Conservation (phyloP, 441 rosid species). For the Populus hybrid region DNA sequence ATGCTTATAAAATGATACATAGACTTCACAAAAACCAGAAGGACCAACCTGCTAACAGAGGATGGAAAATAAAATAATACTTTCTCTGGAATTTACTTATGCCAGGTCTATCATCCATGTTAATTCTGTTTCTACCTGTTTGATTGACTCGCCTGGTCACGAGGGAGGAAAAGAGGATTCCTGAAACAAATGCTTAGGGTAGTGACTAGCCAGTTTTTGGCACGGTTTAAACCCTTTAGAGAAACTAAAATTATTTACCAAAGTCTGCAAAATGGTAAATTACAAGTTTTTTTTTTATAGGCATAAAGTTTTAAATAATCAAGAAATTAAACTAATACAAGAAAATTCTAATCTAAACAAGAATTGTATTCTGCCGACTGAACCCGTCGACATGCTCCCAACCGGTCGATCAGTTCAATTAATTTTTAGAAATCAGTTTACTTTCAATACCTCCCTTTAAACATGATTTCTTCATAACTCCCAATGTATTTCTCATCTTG, state of each 20-base stretch:
- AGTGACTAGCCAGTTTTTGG: slow-evolving; percentile 43
- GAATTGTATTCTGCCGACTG: too few species aligned
- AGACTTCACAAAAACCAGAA: background rate
- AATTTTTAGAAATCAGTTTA: too few species aligned
- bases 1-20: too few species aligned
- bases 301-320: too few species aligned
- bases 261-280: slow-evolving; percentile 39
- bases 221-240: slow-evolving; percentile 41
- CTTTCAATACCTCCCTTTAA: too few species aligned
- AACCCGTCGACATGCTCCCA: too few species aligned
- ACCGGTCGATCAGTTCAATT: too few species aligned
- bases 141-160: background rate
- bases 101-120: background rate
- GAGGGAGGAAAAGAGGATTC: slow-evolving; percentile 48
- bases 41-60: background rate
- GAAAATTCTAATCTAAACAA: too few species aligned
- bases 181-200: slow-evolving; percentile 66
- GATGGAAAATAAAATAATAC: background rate
- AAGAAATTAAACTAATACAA: too few species aligned
- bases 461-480: too few species aligned
- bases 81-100: background rate
- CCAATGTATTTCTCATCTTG: too few species aligned
- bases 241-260: slow-evolving; percentile 37
- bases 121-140: background rate
- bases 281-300: too few species aligned